phyloP scores from a whole-genome alignment of 2,329 filamentous ascomycete genomes.

The Colletotrichum tabaci region DNA sequence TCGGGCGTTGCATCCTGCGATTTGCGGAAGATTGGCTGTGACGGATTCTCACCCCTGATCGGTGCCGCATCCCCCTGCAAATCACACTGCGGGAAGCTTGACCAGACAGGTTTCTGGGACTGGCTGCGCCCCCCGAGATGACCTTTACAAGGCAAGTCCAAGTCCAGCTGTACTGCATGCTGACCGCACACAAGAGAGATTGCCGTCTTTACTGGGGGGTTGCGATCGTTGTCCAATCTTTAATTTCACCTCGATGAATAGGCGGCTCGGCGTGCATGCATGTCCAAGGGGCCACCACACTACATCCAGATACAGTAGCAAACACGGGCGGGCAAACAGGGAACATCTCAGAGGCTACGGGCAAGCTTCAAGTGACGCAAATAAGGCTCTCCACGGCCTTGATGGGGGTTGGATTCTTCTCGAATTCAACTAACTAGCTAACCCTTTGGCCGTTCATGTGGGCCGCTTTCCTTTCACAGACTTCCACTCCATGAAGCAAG shows the following conservation, averaged over 20 bases:
- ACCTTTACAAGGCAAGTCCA: background rate
- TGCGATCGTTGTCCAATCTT: background rate
- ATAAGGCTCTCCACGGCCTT: background rate
- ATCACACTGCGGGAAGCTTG: background rate
- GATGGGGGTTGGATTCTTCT: too few species aligned
- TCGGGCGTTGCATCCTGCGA: background rate
- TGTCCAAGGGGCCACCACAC: background rate
- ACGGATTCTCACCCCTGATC: conserved; percentile 25
- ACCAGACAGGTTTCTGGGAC: background rate
- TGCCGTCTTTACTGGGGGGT: background rate
- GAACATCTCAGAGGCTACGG: background rate
- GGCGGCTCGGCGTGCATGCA: background rate
- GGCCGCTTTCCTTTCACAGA: conserved; percentile 19
- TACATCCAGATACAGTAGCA: background rate
- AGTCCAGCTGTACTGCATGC: background rate
- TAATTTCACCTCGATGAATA: background rate
- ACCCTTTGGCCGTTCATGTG: background rate
- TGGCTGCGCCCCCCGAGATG: conserved; percentile 4
- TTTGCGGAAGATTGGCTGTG: background rate
- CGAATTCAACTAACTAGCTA: too few species aligned
- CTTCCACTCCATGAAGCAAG: conserved; percentile 39
- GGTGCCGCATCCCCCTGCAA: background rate
- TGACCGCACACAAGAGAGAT: background rate
- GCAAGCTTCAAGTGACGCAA: background rate
- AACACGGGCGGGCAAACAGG: background rate